A percentile compares a stretch with the other conserved stretches of the same genome.
Evolutionary conservation across 441 rosid genomes (phyloP).

Genomic region (Flueggea neowawraea): DNA sequence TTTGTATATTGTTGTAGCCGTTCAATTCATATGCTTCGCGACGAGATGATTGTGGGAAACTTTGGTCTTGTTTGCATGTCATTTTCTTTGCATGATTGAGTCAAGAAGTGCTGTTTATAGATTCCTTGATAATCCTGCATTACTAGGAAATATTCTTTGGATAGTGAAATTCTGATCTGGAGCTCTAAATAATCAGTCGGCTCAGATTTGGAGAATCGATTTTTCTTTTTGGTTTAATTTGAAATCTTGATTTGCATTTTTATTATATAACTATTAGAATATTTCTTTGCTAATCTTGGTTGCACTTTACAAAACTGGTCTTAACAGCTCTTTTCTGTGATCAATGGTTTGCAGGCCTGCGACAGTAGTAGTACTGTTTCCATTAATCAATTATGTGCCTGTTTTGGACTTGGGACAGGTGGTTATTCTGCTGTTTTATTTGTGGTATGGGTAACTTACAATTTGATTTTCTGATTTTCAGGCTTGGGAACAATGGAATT

Average conservation of each 20-base stretch:
- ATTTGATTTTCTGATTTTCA: conserved; percentile 16
- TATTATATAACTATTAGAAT: neutral
- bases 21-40: neutral
- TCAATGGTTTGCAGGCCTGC: no score
- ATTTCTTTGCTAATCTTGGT: neutral
- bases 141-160: conserved; percentile 10
- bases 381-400: no score
- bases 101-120: neutral
- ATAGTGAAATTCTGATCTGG: conserved; percentile 6
- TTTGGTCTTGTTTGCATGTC: neutral
- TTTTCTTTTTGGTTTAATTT: conserved; percentile 1
- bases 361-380: no score
- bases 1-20: conserved; percentile 15
- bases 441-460: neutral
- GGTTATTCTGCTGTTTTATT: neutral
- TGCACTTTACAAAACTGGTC: no score
- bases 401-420: no score
- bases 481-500: conserved; percentile 55
- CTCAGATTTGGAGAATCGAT: no score
- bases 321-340: no score
- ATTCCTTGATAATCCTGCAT: no score
- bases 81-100: neutral
- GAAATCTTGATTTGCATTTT: neutral
- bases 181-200: no score
- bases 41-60: no score